Base-by-base conservation (phyloP, 164 flowering plant species). In the Brasenia schreberi region DNA sequence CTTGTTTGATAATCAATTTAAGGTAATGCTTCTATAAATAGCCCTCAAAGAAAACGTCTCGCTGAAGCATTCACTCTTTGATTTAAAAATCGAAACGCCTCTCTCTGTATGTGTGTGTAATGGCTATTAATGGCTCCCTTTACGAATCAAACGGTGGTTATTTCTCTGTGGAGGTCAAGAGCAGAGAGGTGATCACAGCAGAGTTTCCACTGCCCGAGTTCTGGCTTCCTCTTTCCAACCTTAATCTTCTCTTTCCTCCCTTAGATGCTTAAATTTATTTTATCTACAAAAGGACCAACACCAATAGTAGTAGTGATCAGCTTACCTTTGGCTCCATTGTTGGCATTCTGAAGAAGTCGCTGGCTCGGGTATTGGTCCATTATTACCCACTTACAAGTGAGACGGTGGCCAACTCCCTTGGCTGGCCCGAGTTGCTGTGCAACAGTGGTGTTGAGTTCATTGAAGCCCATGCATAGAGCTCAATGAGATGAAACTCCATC, bases 171-270 rank as follows among this genome's bases (percentile, higher is more conserved):
- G 65, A 62, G 1, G 63, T 73, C 19, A 66, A 19, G 19, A 64
- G 39, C 43, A 73, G 69, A 7, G 81, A 80, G 64, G 72, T 72
- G 6, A 75, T 82, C 59, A 69, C 78, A 6, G 75, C 85, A 18
- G 71, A 59, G 42, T 56, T 78, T 63, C 83, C 85, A 1, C 11
- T 77, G 68, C 83, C 75, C 18, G 83, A 78, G 18, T 79, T 70
- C 43, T 70, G 79, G 77, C 75, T 82, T 33, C 81, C 82, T 0
- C 75, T 75, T 6, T 82, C 86, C 3, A 83, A 83, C 67, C 80
- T 83, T 12, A 84, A 83, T 65, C 43, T 81, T 67, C 64, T 81
- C 4, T 65, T 83, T 14, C 86, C 86, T 4, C 77, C 81, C 0
- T 11, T 81, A 0, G 79, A 83, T 39, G 75, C 79, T 1, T 65